These are phyloP conservation scores for Ceratocystis smalleyi DNA, from an alignment of 2,329 filamentous ascomycete species.

Conservation along the genomic window DNA sequence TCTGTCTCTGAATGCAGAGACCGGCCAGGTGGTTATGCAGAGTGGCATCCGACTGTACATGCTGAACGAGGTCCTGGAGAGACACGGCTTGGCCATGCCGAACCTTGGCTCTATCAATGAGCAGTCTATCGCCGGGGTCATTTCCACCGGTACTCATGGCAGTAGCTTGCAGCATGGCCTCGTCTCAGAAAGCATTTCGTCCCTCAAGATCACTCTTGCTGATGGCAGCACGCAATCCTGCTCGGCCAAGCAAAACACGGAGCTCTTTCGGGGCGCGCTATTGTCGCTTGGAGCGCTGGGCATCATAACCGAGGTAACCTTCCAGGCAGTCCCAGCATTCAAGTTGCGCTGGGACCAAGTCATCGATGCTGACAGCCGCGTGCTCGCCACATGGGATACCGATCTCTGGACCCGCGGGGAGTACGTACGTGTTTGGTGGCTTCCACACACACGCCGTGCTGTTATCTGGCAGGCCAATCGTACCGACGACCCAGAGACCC, in stretches of 20 bases:
- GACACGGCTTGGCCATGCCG: constrained; percentile 65
- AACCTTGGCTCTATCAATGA: constrained; percentile 91
- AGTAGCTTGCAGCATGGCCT: constrained; percentile 73
- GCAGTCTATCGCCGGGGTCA: constrained; percentile 83
- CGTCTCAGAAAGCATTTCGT: constrained; percentile 60
- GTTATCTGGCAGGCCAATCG: constrained; percentile 83
- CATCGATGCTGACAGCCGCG: constrained; percentile 51
- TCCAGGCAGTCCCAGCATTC: constrained; percentile 64
- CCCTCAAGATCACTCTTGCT: constrained; percentile 65
- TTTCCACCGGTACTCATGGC: constrained; percentile 85
- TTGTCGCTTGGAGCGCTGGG: constrained; percentile 80
- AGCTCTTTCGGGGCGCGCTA: constrained; percentile 77
- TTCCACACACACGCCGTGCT: constrained; percentile 76
- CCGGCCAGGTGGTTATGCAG: constrained; percentile 58
- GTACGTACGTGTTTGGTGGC: constrained; percentile 94
- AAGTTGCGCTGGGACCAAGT: constrained; percentile 78
- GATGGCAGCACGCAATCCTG: constrained; percentile 62
- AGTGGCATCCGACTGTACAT: constrained; percentile 73
- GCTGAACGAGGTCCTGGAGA: constrained; percentile 58
- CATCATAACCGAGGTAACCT: constrained; percentile 78
- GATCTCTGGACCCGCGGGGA: constrained; percentile 71
- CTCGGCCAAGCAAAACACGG: constrained; percentile 49
- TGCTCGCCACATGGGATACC: constrained; percentile 56
- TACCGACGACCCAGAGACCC: constrained; percentile 44
- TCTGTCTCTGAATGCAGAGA: constrained; percentile 50